Evolutionary conservation across 2,329 filamentous ascomycete species (phyloP), one percentile per base, ranked within the genome.

Genomic region (Madurella mycetomatis): DNA sequence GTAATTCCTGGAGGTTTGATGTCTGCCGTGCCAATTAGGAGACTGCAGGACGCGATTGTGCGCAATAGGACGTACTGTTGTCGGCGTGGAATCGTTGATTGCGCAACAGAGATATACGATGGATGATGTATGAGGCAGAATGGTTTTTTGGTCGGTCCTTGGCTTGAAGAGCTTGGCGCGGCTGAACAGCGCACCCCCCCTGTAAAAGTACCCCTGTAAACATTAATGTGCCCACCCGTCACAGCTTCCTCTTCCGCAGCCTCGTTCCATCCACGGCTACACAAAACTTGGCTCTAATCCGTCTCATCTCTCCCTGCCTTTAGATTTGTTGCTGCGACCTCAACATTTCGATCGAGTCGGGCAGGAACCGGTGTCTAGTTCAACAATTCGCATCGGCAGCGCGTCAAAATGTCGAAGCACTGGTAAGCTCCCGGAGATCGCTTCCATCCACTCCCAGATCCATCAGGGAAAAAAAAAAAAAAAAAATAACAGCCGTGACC

Each of bases 321-420:
- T 25, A 25, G 25, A 25, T 25, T 25, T 7, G 25, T 37, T 37
- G 34, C 34, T 9, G 34, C 34, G 2, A 16, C 16, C 4, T 3
- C 39, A 41, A 41, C 13, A 39, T 5, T 19, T 42, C 16, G 3
- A 18, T 42, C 25, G 25, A 7, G 4, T 7, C 7, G 7, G 25
- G 25, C 25, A 25, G 25, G 25, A 4, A 16, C 41, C 16, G 15
- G 16, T 17, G 41, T 25, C 4, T 13, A 47, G 44, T 39, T 34
- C 5, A 15, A 15, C 34, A 11, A 37, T 4, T 15, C 9, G 34
- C 11, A 11, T 37, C 34, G 13, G 13, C 13, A 11, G 34, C 13
- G 34, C 39, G 42, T 46, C 48, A 55, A 37, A 42, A 67, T 66
- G 65, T 66, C 65, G 30, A 68, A 66, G 51, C 66, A 68, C 51